These are phyloP conservation scores for Monosporozyma servazzii DNA, from an alignment of 805 yeast genomes.

Conservation along the genomic window DNA sequence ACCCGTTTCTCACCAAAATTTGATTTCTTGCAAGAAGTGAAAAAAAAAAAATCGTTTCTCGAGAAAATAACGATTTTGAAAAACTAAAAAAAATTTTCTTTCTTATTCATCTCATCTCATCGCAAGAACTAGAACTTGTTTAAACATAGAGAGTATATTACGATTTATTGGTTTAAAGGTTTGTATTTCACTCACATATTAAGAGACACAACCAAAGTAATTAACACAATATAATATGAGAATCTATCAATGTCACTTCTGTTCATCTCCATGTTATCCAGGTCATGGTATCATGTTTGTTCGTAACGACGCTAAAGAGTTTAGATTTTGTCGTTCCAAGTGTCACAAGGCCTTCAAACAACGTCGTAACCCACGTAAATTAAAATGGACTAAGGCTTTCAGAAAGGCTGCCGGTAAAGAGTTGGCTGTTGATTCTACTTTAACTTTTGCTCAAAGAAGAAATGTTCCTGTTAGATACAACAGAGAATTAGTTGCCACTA, in stretches of 20 bases:
- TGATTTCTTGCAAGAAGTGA: slow-evolving; percentile 1
- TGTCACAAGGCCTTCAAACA: slow-evolving; percentile 96
- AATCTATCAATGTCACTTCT: slow-evolving; percentile 87
- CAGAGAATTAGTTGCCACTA: slow-evolving; percentile 89
- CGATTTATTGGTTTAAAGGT: neutral
- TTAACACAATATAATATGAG: slow-evolving; percentile 43
- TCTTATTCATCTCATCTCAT: slow-evolving; percentile 18
- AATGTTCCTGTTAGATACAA: slow-evolving; percentile 96
- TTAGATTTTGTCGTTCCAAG: slow-evolving; percentile 93
- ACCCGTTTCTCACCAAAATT: neutral
- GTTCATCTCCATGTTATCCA: slow-evolving; percentile 93
- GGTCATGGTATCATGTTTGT: slow-evolving; percentile 96
- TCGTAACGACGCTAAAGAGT: slow-evolving; percentile 96
- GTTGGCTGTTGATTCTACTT: slow-evolving; percentile 91
- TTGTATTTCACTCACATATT: neutral
- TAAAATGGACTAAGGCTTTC: slow-evolving; percentile 98
- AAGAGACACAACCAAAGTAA: neutral
- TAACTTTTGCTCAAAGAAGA: slow-evolving; percentile 94
- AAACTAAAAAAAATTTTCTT: slow-evolving; percentile 3
- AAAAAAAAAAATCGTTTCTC: slow-evolving; percentile 2
- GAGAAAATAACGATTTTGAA: neutral
- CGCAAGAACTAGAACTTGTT: slow-evolving; percentile 4
- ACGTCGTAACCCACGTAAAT: slow-evolving; percentile 96
- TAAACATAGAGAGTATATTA: neutral
- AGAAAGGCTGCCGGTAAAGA: slow-evolving; percentile 99